Conservation (phyloP, 805 yeast species). For the Starmerella roubikii region DNA sequence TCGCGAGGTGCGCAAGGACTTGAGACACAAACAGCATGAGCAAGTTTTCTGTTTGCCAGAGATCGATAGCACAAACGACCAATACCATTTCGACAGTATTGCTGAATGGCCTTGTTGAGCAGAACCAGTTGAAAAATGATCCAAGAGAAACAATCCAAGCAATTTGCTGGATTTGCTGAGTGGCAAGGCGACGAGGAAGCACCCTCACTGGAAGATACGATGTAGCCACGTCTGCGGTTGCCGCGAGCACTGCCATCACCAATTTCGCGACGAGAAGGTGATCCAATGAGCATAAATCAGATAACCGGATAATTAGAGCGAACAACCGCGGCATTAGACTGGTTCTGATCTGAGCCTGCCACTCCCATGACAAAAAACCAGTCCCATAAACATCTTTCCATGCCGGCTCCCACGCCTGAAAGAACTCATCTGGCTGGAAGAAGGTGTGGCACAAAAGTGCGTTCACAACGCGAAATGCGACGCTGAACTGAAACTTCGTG, state of each 20-base stretch:
- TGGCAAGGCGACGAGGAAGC: neutral
- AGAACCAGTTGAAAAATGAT: slow-evolving; percentile 72
- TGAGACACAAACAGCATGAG: slow-evolving; percentile 26
- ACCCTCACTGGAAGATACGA: slow-evolving; percentile 34
- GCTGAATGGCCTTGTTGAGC: slow-evolving; percentile 70
- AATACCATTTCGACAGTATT: slow-evolving; percentile 67
- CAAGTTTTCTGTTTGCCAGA: slow-evolving; percentile 49
- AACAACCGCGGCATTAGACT: slow-evolving; percentile 69
- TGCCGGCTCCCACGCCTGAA: slow-evolving; percentile 89
- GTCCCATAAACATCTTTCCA: slow-evolving; percentile 59
- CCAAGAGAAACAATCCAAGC: slow-evolving; percentile 40
- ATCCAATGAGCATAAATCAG: slow-evolving; percentile 27
- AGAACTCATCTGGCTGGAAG: slow-evolving; percentile 94
- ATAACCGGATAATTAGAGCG: slow-evolving; percentile 32
- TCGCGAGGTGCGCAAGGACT: slow-evolving; percentile 43
- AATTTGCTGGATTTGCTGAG: slow-evolving; percentile 12
- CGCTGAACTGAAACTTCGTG: slow-evolving; percentile 4
- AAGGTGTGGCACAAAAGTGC: slow-evolving; percentile 54
- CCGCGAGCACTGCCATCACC: slow-evolving; percentile 53
- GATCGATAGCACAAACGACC: slow-evolving; percentile 49
- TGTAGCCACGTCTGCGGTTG: slow-evolving; percentile 53
- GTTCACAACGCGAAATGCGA: slow-evolving; percentile 38
- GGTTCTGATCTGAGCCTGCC: slow-evolving; percentile 64
- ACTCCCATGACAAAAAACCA: slow-evolving; percentile 91
- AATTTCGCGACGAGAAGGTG: slow-evolving; percentile 42